Base-by-base conservation (phyloP, 352 stramenopile genomes). In the Phytophthora rubi region DNA sequence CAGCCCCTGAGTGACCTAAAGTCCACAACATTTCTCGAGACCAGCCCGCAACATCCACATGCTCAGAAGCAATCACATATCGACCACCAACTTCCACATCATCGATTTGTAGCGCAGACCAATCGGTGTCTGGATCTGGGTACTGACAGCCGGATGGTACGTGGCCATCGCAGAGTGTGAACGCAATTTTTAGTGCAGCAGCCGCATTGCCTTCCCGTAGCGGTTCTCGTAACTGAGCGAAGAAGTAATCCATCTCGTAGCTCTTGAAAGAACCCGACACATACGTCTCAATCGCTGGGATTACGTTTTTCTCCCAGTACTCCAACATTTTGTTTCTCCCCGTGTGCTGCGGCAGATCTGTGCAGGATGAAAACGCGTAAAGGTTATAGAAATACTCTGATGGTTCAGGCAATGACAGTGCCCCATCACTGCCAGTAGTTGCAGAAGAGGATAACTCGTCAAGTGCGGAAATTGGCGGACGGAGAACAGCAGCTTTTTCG, bases 221-320 rank as follows among this genome's bases (percentile, higher is more conserved):
- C 3, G 87, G 87, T 51, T 94, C 87, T 42, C 87, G 83, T 16
- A 94, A 61, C 53, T 94, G 87, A 6, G 87, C 87, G 59, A 94
- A 94, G 54, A 94, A 94, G 39, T 94, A 94, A 37, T 94, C 85
- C 87, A 94, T 94, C 60, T 94, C 87, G 59, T 94, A 94, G 47
- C 80, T 91, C 67, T 94, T 94, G 62, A 94, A 94, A 13, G 87
- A 94, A 0, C 87, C 87, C 2, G 84, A 77, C 8, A 94, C 87
- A 45, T 94, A 94, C 26, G 82, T 87, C 59, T 94, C 83, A 53
- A 94, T 93, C 21, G 87, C 85, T 33, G 87, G 87, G 57, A 94
- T 94, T 32, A 94, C 87, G 53, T 94, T 89, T 59, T 91, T 91
- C 59, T 94, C 87, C 87, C 87, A 94, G 37, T 91, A 92, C 58